These are phyloP conservation scores for Botryosphaeria dothidea DNA, from an alignment of 2,329 filamentous ascomycete genomes.

Conservation along the genomic window DNA sequence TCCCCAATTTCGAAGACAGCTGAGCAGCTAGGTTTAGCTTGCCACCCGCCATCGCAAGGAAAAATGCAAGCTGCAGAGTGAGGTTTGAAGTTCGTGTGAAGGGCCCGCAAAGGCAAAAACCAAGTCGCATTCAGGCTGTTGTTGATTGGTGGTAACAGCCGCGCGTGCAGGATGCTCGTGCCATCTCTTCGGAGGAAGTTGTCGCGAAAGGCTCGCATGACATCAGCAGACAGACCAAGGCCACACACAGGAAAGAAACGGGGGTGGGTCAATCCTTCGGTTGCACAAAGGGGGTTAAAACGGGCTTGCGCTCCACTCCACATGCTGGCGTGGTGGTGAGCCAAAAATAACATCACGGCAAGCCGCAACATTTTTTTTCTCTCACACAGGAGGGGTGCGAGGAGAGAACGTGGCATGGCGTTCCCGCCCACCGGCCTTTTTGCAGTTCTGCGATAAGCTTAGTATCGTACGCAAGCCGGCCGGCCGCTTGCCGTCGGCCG, in stretches of 20 bases:
- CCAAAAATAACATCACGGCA: constrained; percentile 2
- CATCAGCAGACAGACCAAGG: neutral
- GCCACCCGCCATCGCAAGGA: neutral
- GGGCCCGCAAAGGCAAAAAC: neutral
- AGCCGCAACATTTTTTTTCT: neutral
- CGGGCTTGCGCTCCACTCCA: neutral
- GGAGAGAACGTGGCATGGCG: constrained; percentile 5
- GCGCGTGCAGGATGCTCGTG: too few relatives aligned
- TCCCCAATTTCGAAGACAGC: neutral
- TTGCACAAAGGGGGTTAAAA: constrained; percentile 1
- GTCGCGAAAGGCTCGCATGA: constrained; percentile 3
- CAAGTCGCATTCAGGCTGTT: neutral
- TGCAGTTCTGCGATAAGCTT: constrained; percentile 14
- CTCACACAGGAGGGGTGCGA: too few relatives aligned
- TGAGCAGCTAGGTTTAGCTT: neutral
- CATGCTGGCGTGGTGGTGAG: neutral
- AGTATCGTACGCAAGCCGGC: neutral
- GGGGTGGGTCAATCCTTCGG: neutral
- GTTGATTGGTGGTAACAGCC: neutral
- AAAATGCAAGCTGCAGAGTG: neutral
- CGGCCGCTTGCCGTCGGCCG: neutral
- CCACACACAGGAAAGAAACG: neutral
- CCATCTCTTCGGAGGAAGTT: neutral
- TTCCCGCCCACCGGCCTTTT: neutral
- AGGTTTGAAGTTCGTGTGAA: neutral